Percentiles rank a stretch among this genome's conserved stretches.
Conservation (phyloP, 257 asterid genomes). For the Petrea volubilis region DNA sequence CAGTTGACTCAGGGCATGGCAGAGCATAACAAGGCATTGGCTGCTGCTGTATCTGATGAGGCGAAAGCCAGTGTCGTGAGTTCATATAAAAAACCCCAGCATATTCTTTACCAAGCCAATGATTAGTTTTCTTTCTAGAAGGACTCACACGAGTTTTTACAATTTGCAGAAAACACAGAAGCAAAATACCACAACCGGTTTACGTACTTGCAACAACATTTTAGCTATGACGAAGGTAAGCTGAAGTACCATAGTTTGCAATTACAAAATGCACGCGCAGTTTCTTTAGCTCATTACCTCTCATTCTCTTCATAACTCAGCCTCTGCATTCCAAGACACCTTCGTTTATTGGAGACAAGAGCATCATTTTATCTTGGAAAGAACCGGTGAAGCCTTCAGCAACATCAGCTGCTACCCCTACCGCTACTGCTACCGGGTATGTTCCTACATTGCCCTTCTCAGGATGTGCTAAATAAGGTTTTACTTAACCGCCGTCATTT, state of each 20-base stretch:
- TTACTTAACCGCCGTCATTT: background rate
- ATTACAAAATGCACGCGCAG: constrained; percentile 1
- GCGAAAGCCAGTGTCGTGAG: constrained; percentile 80
- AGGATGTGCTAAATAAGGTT: background rate
- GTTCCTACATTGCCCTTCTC: constrained; percentile 20
- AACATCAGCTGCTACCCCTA: constrained; percentile 40
- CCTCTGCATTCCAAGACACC: constrained; percentile 82
- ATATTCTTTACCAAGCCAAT: constrained; percentile 11
- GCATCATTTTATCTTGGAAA: constrained; percentile 80
- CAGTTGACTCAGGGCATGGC: constrained; percentile 77
- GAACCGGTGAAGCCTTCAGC: constrained; percentile 58
- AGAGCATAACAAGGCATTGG: constrained; percentile 61
- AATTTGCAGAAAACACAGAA: constrained; percentile 68
- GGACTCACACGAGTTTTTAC: constrained; percentile 10
- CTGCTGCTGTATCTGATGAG: constrained; percentile 79
- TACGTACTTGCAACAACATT: constrained; percentile 86
- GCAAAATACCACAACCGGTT: constrained; percentile 72
- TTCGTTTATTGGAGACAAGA: constrained; percentile 81
- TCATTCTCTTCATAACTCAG: constrained; percentile 38
- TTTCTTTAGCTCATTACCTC: constrained; percentile 20
- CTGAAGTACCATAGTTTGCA: background rate
- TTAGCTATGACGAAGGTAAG: constrained; percentile 82
- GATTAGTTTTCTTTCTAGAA: constrained; percentile 4
- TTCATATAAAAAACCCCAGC: constrained; percentile 23
- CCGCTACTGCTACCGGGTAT: constrained; percentile 58